Base-by-base conservation (phyloP, 2,329 filamentous ascomycete genomes). In the Aspergillus sp. region DNA sequence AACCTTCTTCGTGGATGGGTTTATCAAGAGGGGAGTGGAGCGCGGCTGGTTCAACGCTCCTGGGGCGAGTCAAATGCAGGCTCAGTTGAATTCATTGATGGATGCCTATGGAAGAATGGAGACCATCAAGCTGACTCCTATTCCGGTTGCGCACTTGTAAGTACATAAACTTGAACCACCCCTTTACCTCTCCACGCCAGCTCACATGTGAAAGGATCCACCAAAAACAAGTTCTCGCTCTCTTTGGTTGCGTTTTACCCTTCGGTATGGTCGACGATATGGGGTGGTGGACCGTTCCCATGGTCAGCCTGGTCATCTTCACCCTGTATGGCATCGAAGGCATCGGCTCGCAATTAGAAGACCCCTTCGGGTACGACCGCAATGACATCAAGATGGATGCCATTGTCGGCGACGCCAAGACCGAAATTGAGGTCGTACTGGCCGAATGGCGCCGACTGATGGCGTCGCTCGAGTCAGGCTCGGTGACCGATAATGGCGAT, bases 381-480 rank as follows among this genome's bases (percentile, higher is more conserved):
- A 88, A 87, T 59, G 86, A 88, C 69, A 88, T 89, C 73, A 88
- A 88, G 69, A 86, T 88, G 81, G 86, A 88, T 70, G 85, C 84
- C 3, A 84, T 88, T 53, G 83, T 85, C 2, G 85, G 86, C 64
- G 86, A 89, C 69, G 77, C 84, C 47, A 76, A 84, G 61, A 78
- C 78, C 41, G 86, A 88, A 72, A 80, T 86, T 17, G 80, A 81
- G 63, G 85, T 86, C 6, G 72, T 88, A 66, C 68, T 88, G 23
- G 79, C 81, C 13, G 85, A 87, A 70, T 88, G 86, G 86, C 80
- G 78, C 66, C 75, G 67, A 36, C 63, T 68, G 53, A 65, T 63
- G 56, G 64, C 56, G 17, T 58, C 56, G 27, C 65, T 62, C 38
- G 70, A 62, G 44, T 66, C 19, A n/a, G 57, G 30, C 62, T 62